These are phyloP conservation scores for Phytopythium aichiense DNA, from an alignment of 352 stramenopile genomes.

Conservation along the genomic window DNA sequence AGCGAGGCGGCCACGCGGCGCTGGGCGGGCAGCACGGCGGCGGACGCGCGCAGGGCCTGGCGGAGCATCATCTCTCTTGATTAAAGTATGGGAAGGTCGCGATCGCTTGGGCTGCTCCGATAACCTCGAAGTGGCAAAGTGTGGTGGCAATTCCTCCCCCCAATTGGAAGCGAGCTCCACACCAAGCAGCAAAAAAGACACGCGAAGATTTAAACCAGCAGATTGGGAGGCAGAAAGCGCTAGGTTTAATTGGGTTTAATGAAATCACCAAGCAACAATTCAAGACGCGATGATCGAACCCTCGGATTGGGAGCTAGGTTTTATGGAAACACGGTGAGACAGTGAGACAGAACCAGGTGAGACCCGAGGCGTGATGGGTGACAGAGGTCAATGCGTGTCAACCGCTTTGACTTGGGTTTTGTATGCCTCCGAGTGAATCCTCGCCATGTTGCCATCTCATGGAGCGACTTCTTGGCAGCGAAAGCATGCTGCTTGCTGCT, in stretches of 20 bases:
- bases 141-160: background rate
- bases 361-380: background rate
- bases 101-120: background rate
- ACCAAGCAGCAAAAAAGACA: slow-evolving; percentile 10
- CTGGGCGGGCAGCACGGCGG: slow-evolving; percentile 23
- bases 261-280: too few species aligned
- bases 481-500: background rate
- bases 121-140: background rate
- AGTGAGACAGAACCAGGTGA: background rate
- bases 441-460: background rate
- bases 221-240: background rate
- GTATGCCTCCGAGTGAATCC: background rate
- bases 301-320: too few species aligned
- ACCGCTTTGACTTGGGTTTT: background rate
- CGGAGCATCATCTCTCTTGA: slow-evolving; percentile 43
- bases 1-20: slow-evolving; percentile 31
- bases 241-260: background rate
- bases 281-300: too few species aligned
- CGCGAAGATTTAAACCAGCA: background rate
- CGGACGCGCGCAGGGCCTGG: slow-evolving; percentile 45
- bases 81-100: background rate
- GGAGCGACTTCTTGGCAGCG: background rate
- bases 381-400: background rate
- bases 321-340: background rate
- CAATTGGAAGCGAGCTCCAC: background rate